phyloP scores from a whole-genome alignment of 257 asterid species.

The Solanum dulcamara region DNA sequence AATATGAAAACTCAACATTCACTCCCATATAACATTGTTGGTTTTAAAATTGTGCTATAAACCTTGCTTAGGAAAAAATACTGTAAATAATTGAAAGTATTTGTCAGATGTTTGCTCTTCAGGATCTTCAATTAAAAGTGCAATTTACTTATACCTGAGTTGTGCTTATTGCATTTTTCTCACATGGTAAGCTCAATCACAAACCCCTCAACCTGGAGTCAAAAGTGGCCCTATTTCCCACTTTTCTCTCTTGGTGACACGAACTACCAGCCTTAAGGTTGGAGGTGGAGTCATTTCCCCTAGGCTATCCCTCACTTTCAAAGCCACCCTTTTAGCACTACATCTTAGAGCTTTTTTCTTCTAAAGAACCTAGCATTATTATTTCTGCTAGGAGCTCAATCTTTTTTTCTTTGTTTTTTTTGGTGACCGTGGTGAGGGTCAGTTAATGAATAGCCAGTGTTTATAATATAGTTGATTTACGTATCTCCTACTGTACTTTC shows the following conservation, averaged over 20 bases:
- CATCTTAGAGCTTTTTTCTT: neutral
- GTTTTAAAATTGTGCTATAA: neutral
- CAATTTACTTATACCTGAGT: neutral
- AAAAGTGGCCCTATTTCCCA: neutral
- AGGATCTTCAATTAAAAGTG: neutral
- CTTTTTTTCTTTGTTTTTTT: neutral
- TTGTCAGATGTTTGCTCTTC: neutral
- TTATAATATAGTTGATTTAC: neutral
- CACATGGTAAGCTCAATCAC: neutral
- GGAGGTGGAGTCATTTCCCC: neutral
- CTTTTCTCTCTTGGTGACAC: neutral
- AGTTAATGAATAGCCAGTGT: neutral
- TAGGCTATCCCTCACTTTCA: neutral
- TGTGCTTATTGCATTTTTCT: neutral
- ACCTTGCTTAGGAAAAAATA: neutral
- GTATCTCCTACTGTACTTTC: neutral
- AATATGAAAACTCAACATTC: neutral
- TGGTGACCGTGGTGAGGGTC: neutral
- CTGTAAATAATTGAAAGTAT: neutral
- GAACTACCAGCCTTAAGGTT: neutral
- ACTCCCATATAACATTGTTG: neutral
- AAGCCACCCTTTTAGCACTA: neutral
- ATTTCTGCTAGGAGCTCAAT: neutral
- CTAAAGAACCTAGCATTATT: neutral
- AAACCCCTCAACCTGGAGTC: neutral